Conservation (phyloP, 768 basidiomycete genomes). For the Tricholoma terreum region DNA sequence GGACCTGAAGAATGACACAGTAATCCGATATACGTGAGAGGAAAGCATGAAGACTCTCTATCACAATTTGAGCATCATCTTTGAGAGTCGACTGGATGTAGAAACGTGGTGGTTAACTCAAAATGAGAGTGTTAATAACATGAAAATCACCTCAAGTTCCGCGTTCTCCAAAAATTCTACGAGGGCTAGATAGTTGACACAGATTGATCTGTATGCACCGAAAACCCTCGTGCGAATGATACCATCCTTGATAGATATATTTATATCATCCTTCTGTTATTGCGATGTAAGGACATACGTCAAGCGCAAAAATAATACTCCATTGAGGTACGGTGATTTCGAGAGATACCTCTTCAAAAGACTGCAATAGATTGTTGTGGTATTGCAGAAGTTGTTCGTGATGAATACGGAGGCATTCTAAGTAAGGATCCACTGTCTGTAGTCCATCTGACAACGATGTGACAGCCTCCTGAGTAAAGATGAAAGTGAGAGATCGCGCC, state of each 20-base stretch:
- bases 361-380: conserved; percentile 17
- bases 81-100: conserved; percentile 14
- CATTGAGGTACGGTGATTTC: conserved; percentile 10
- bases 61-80: conserved; percentile 23
- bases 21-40: conserved; percentile 32
- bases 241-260: conserved; percentile 17
- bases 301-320: conserved; percentile 19
- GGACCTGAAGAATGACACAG: conserved; percentile 27
- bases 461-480: conserved; percentile 27
- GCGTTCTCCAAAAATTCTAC: conserved; percentile 23
- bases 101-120: neutral
- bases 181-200: conserved; percentile 31
- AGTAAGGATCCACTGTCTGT: conserved; percentile 12
- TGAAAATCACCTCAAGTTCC: conserved; percentile 17
- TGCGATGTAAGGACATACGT: conserved; percentile 6
- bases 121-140: neutral
- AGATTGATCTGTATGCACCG: conserved; percentile 34
- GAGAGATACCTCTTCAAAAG: conserved; percentile 9
- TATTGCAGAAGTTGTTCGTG: conserved; percentile 18
- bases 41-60: conserved; percentile 28
- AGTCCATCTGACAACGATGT: conserved; percentile 24
- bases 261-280: neutral
- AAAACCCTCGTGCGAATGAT: conserved; percentile 25
- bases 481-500: neutral
- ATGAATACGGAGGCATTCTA: conserved; percentile 22